A percentile compares a stretch with the other conserved stretches of the same genome.
Evolutionary conservation across 2,329 filamentous ascomycete species (phyloP).

Genomic region (Aspergillus chevalieri): DNA sequence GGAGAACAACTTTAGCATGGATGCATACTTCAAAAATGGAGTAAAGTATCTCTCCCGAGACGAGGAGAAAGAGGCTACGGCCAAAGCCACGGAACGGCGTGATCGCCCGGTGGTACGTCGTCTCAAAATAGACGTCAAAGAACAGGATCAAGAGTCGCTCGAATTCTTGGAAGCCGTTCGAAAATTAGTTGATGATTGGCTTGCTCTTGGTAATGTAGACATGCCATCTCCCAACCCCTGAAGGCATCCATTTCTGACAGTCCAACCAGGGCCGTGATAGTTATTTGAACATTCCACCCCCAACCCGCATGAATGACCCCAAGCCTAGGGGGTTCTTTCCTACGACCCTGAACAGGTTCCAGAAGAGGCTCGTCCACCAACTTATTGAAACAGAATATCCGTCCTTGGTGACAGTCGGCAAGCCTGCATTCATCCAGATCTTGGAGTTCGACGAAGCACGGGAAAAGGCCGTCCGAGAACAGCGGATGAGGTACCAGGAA

Average conservation of each 20-base stretch:
- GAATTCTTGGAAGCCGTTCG: slow-evolving; percentile 46
- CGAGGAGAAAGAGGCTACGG: slow-evolving; percentile 48
- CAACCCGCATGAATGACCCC: slow-evolving; percentile 14
- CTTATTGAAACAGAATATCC: slow-evolving; percentile 57
- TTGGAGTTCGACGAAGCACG: slow-evolving; percentile 30
- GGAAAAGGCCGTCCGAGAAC: slow-evolving; percentile 26
- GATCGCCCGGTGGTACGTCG: slow-evolving; percentile 21
- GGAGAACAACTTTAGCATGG: slow-evolving; percentile 53
- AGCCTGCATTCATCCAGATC: slow-evolving; percentile 36
- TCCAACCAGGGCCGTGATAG: slow-evolving; percentile 18
- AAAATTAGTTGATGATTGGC: slow-evolving; percentile 44
- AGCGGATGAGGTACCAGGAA: slow-evolving; percentile 21
- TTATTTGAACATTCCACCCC: slow-evolving; percentile 43
- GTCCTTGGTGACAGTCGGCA: slow-evolving; percentile 32
- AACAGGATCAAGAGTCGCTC: slow-evolving; percentile 47
- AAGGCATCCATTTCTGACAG: background rate
- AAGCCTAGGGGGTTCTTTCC: slow-evolving; percentile 15
- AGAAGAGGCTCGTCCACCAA: slow-evolving; percentile 61
- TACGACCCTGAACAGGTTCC: slow-evolving; percentile 49
- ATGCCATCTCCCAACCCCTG: background rate
- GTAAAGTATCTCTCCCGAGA: slow-evolving; percentile 58
- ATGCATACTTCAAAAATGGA: slow-evolving; percentile 50
- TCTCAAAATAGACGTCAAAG: slow-evolving; percentile 45
- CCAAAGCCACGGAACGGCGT: slow-evolving; percentile 40
- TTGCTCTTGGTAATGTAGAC: slow-evolving; percentile 22